These are phyloP conservation scores for Jaapia argillacea DNA, from an alignment of 768 basidiomycete genomes.

Conservation along the genomic window DNA sequence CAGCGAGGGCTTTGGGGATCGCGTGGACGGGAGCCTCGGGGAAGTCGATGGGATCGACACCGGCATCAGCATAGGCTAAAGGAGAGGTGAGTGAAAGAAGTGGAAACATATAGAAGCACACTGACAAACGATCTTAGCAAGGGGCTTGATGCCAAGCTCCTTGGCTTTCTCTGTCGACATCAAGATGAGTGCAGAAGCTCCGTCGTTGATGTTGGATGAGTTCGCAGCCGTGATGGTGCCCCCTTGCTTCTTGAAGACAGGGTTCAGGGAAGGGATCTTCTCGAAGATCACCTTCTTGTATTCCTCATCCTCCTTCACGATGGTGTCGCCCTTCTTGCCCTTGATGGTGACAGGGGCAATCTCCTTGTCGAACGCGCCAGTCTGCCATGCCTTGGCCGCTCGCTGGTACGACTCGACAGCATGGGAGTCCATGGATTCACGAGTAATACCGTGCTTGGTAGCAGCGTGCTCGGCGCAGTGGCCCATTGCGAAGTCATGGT, in stretches of 20 bases:
- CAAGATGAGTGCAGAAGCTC: slow-evolving; percentile 90
- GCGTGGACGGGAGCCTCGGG: slow-evolving; percentile 91
- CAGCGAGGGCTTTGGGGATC: slow-evolving; percentile 78
- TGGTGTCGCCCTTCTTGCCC: slow-evolving; percentile 87
- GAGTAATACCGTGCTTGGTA: slow-evolving; percentile 70
- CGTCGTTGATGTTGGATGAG: slow-evolving; percentile 90
- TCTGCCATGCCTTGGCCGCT: slow-evolving; percentile 84
- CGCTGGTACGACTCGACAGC: slow-evolving; percentile 94
- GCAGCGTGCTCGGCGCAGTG: slow-evolving; percentile 89
- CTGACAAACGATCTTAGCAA: slow-evolving; percentile 93
- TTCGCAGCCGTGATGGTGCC: slow-evolving; percentile 95
- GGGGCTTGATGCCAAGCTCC: slow-evolving; percentile 82
- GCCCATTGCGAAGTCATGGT: slow-evolving; percentile 98
- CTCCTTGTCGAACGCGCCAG: slow-evolving; percentile 78
- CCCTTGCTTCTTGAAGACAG: slow-evolving; percentile 80
- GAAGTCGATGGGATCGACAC: slow-evolving; percentile 96
- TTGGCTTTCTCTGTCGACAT: slow-evolving; percentile 91
- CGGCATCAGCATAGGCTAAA: slow-evolving; percentile 91
- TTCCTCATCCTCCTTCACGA: slow-evolving; percentile 93
- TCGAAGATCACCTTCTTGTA: slow-evolving; percentile 95
- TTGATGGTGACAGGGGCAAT: slow-evolving; percentile 85
- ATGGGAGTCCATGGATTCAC: slow-evolving; percentile 83
- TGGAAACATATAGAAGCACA: slow-evolving; percentile 8
- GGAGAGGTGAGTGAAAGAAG: slow-evolving; percentile 5
- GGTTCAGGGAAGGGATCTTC: slow-evolving; percentile 81